Conservation (phyloP, 768 basidiomycete species). For the Lactifluus subvellereus region DNA sequence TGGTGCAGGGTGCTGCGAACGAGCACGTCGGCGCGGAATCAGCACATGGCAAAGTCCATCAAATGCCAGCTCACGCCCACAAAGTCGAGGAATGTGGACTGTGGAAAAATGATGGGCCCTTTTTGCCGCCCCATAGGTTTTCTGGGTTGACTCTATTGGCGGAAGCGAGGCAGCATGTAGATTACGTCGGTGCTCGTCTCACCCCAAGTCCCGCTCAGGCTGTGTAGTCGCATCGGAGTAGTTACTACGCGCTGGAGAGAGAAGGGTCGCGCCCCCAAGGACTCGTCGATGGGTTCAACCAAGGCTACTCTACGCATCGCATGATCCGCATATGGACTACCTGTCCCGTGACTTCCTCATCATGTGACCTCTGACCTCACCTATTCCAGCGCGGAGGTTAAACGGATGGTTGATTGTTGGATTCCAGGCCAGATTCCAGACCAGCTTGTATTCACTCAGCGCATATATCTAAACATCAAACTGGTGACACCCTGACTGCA, state of each 20-base stretch:
- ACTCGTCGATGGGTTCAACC: too few species aligned
- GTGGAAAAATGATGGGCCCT: neutral
- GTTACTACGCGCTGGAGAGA: neutral
- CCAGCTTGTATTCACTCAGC: neutral
- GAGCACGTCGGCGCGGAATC: neutral
- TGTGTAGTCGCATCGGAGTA: neutral
- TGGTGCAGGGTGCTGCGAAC: neutral
- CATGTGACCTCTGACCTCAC: too few species aligned
- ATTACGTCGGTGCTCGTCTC: neutral
- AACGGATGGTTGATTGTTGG: neutral
- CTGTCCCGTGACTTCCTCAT: too few species aligned
- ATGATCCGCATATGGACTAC: too few species aligned
- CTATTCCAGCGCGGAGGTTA: neutral
- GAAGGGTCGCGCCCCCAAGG: too few species aligned
- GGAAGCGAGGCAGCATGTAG: neutral
- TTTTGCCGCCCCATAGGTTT: neutral
- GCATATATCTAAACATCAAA: neutral
- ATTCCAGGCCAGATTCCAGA: neutral
- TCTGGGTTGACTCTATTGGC: neutral
- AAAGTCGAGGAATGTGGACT: neutral
- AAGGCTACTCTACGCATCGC: too few species aligned
- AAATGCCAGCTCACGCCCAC: neutral
- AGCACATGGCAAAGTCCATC: neutral
- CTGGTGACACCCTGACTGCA: neutral
- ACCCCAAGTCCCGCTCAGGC: conserved; percentile 7